Percentiles rank a stretch among this genome's conserved stretches.
Evolutionary conservation across 306 rosid genomes (phyloP).

Genomic region (Aeschynomene evenia): DNA sequence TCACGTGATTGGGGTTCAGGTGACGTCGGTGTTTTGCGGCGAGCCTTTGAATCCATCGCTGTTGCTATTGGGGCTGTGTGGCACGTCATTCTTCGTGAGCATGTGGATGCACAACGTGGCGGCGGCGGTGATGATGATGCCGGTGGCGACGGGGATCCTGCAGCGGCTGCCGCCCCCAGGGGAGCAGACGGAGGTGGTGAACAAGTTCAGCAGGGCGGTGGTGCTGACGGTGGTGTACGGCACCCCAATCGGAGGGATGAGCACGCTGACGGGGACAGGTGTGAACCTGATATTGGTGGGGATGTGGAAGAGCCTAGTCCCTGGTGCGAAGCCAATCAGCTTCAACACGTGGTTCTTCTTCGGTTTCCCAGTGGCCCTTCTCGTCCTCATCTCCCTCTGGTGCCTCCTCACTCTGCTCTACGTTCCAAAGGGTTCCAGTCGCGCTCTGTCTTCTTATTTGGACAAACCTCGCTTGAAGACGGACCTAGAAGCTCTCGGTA

Average conservation of each 20-base stretch:
- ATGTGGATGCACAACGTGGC: conserved; percentile 98
- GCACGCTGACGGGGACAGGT: conserved; percentile 86
- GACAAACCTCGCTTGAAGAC: conserved; percentile 59
- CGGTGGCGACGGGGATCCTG: conserved; percentile 76
- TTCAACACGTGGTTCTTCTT: conserved; percentile 72
- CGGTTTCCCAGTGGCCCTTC: conserved; percentile 59
- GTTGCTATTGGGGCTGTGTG: conserved; percentile 63
- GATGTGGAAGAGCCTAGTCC: conserved; percentile 77
- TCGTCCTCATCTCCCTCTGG: conserved; percentile 58
- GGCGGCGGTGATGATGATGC: conserved; percentile 81
- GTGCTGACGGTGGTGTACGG: conserved; percentile 61
- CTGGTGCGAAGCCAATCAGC: conserved; percentile 57
- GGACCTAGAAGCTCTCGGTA: conserved; percentile 72
- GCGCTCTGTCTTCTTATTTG: conserved; percentile 54
- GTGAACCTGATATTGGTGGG: conserved; percentile 78
- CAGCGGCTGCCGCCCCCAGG: conserved; percentile 53
- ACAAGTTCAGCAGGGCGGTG: conserved; percentile 73
- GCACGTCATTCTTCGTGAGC: conserved; percentile 73
- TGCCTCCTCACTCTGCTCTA: conserved; percentile 54
- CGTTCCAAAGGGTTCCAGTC: conserved; percentile 41
- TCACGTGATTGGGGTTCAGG: conserved; percentile 36
- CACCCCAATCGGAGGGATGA: conserved; percentile 62
- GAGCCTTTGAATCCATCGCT: conserved; percentile 69
- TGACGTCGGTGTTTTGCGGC: conserved; percentile 65
- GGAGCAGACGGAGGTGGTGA: conserved; percentile 40